Percentiles rank a stretch among this genome's conserved stretches.
Conservation (phyloP, 2,329 filamentous ascomycete species). For the Alternaria consortialis region DNA sequence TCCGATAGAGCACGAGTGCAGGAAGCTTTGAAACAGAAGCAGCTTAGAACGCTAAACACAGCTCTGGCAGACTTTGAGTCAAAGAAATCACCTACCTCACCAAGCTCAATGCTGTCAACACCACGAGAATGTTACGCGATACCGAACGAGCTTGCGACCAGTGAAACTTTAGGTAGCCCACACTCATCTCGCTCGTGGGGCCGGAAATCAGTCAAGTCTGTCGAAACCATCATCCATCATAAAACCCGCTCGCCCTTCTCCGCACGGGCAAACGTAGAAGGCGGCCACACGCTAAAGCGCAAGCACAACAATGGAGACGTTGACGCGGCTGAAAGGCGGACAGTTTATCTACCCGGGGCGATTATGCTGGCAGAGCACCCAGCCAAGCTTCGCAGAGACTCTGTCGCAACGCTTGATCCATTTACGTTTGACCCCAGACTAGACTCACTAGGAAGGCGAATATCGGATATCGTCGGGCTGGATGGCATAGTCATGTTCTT, state of each 20-base stretch:
- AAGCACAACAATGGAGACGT: constrained; percentile 1
- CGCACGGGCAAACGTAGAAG: constrained; percentile 25
- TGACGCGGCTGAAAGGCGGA: constrained; percentile 14
- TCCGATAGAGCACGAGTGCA: constrained; percentile 32
- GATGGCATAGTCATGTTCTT: constrained; percentile 57
- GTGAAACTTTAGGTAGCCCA: constrained; percentile 18
- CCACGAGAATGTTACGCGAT: constrained; percentile 42
- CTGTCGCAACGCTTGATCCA: constrained; percentile 52
- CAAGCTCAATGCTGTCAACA: constrained; percentile 41
- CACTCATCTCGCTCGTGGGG: constrained; percentile 11
- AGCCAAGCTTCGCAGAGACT: constrained; percentile 49
- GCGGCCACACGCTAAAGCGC: neutral
- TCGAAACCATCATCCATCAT: constrained; percentile 17
- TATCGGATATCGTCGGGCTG: constrained; percentile 37
- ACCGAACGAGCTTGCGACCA: constrained; percentile 10
- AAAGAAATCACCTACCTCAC: constrained; percentile 31
- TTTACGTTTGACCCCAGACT: constrained; percentile 42
- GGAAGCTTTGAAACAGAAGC: constrained; percentile 31
- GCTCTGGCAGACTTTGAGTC: constrained; percentile 28
- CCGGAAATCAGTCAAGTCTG: constrained; percentile 20
- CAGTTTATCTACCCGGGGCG: constrained; percentile 53
- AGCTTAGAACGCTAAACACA: constrained; percentile 34
- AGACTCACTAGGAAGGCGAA: constrained; percentile 25
- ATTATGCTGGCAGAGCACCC: constrained; percentile 50
- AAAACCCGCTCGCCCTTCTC: constrained; percentile 12